Evolutionary conservation across 768 basidiomycete species (phyloP).

Genomic region (Heimioporus sp.): DNA sequence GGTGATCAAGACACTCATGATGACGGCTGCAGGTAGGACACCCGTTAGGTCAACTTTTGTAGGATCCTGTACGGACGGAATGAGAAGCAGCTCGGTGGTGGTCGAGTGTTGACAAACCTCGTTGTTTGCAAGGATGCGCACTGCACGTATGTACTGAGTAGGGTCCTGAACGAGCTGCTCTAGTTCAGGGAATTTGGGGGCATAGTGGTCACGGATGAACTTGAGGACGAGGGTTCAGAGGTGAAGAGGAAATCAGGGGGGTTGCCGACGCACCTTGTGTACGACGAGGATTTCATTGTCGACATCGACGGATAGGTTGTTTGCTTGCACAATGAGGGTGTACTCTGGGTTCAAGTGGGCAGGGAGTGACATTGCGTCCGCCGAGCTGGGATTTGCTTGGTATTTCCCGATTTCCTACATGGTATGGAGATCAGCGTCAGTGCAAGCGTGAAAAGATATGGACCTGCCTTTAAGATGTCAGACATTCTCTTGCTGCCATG

Average conservation of each 20-base stretch:
- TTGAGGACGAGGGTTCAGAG: slow-evolving; percentile 29
- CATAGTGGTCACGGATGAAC: slow-evolving; percentile 99
- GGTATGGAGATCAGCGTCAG: background rate
- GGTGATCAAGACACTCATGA: slow-evolving; percentile 95
- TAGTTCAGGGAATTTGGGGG: slow-evolving; percentile 92
- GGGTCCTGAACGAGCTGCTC: slow-evolving; percentile 94
- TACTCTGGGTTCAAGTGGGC: slow-evolving; percentile 95
- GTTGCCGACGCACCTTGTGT: slow-evolving; percentile 66
- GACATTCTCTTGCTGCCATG: slow-evolving; percentile 84
- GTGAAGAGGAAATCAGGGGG: slow-evolving; percentile 2
- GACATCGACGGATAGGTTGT: slow-evolving; percentile 96
- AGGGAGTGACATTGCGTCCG: slow-evolving; percentile 73
- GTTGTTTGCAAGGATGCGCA: slow-evolving; percentile 82
- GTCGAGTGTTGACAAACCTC: slow-evolving; percentile 44
- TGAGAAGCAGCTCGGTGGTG: background rate
- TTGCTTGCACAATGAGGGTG: slow-evolving; percentile 92
- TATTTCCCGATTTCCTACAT: slow-evolving; percentile 87
- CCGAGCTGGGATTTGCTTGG: slow-evolving; percentile 72
- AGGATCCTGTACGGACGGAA: slow-evolving; percentile 55
- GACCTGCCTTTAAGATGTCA: slow-evolving; percentile 75
- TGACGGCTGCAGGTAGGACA: slow-evolving; percentile 82
- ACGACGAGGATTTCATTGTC: slow-evolving; percentile 98
- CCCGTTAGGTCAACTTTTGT: slow-evolving; percentile 82
- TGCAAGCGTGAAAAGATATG: background rate
- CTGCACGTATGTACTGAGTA: slow-evolving; percentile 88